phyloP scores from a whole-genome alignment of 2,329 filamentous ascomycete genomes.

The Aspergillus unguis region DNA sequence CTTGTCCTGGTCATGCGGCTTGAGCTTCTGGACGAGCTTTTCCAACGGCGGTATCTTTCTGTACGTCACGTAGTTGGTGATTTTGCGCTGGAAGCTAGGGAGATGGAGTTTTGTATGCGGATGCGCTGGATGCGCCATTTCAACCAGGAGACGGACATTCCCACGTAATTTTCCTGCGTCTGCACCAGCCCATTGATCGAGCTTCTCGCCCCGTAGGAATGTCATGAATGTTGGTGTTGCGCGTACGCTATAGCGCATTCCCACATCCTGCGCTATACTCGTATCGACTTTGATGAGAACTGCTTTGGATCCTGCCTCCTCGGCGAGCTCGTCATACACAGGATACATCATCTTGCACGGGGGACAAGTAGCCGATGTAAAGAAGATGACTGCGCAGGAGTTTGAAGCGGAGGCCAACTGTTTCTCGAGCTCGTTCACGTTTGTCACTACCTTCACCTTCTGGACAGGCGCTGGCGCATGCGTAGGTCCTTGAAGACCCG shows the following conservation, averaged over 20 bases:
- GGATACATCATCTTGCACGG: slow-evolving; percentile 84
- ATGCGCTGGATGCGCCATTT: slow-evolving; percentile 73
- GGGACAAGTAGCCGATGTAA: slow-evolving; percentile 81
- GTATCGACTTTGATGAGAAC: slow-evolving; percentile 81
- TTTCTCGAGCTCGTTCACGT: slow-evolving; percentile 57
- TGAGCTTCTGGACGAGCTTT: slow-evolving; percentile 79
- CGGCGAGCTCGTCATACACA: slow-evolving; percentile 73
- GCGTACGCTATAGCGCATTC: slow-evolving; percentile 62
- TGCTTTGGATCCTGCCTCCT: slow-evolving; percentile 65
- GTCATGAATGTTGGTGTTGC: slow-evolving; percentile 88
- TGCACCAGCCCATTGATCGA: slow-evolving; percentile 77
- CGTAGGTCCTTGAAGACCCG: slow-evolving; percentile 19
- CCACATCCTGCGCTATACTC: slow-evolving; percentile 62
- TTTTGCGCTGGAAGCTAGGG: slow-evolving; percentile 64
- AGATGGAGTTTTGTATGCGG: slow-evolving; percentile 69
- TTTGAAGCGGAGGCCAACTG: slow-evolving; percentile 58
- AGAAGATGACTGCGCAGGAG: slow-evolving; percentile 80
- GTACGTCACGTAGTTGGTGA: slow-evolving; percentile 69
- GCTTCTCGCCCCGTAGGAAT: slow-evolving; percentile 70
- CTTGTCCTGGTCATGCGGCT: slow-evolving; percentile 53
- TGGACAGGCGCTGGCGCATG: slow-evolving; percentile 13
- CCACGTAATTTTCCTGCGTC: slow-evolving; percentile 64
- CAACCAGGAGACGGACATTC: slow-evolving; percentile 69
- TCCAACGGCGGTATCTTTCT: slow-evolving; percentile 75
- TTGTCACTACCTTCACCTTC: slow-evolving; percentile 61